A percentile compares a stretch with the other conserved stretches of the same genome.
These are phyloP conservation scores for Huntiella abstrusa DNA, from an alignment of 2,329 filamentous ascomycete genomes.

Conservation along the genomic window DNA sequence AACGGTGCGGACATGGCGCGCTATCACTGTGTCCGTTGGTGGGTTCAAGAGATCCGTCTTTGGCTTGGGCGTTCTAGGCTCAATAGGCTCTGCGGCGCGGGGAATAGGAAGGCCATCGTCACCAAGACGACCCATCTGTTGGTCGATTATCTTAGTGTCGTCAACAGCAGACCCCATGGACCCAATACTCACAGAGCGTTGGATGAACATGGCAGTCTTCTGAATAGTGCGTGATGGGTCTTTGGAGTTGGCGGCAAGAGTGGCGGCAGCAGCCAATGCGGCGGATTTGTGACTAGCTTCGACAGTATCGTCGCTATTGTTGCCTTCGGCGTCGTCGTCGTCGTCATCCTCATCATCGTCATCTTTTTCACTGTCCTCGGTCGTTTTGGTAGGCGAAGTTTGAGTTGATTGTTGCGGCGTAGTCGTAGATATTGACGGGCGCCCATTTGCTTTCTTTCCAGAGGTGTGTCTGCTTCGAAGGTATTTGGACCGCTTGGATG, in stretches of 20 bases:
- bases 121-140: conserved; percentile 28
- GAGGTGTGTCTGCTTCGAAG: conserved; percentile 9
- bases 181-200: conserved; percentile 58
- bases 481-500: conserved; percentile 10
- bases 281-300: conserved; percentile 25
- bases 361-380: neutral
- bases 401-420: neutral
- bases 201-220: conserved; percentile 21
- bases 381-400: neutral
- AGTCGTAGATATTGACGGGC: neutral
- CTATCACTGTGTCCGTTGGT: conserved; percentile 74
- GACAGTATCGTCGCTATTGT: conserved; percentile 55
- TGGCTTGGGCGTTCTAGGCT: conserved; percentile 53
- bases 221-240: conserved; percentile 38
- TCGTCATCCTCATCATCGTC: conserved; percentile 5
- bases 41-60: conserved; percentile 33
- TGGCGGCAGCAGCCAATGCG: conserved; percentile 8
- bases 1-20: conserved; percentile 74
- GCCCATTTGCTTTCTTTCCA: neutral
- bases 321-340: conserved; percentile 33
- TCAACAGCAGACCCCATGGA: conserved; percentile 67
- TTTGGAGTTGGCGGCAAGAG: conserved; percentile 60
- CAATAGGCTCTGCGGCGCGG: conserved; percentile 20
- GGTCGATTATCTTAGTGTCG: conserved; percentile 24
- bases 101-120: conserved; percentile 24